phyloP scores from a whole-genome alignment of 2,329 filamentous ascomycete species.

The Thelonectria rubi region DNA sequence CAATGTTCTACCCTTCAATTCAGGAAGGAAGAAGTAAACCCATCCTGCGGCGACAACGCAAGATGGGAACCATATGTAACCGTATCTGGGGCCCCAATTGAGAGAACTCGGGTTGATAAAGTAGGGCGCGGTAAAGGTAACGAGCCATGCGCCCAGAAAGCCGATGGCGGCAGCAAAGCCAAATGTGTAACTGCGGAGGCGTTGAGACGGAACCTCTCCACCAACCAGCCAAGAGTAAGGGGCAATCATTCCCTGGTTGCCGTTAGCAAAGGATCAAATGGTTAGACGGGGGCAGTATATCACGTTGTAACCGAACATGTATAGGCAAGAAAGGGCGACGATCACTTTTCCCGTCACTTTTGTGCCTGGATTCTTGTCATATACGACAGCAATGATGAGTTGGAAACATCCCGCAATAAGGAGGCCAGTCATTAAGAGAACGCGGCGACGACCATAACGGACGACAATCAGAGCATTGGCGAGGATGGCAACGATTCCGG shows the following conservation, averaged over 20 bases:
- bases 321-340: conserved; percentile 35
- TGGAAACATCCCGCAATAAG: conserved; percentile 31
- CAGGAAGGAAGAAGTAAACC: conserved; percentile 34
- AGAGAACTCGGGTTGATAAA: conserved; percentile 37
- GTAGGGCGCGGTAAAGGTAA: conserved; percentile 38
- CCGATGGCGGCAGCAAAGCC: conserved; percentile 32
- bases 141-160: conserved; percentile 36
- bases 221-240: conserved; percentile 38
- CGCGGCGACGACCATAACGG: conserved; percentile 31
- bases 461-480: conserved; percentile 35
- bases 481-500: conserved; percentile 34
- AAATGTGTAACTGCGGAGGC: conserved; percentile 38
- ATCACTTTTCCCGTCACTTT: conserved; percentile 31
- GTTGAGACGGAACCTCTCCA: conserved; percentile 37
- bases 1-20: conserved; percentile 35
- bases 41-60: conserved; percentile 32
- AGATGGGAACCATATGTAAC: conserved; percentile 38
- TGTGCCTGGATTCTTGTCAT: conserved; percentile 30
- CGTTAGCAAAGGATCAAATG: fast-evolving
- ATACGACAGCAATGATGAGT: conserved; percentile 33
- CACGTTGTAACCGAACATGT: conserved; percentile 38
- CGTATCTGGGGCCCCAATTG: conserved; percentile 39
- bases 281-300: neutral
- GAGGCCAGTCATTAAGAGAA: conserved; percentile 25
- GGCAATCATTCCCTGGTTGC: conserved; percentile 35